Percentiles rank a stretch among this genome's conserved stretches.
Conservation (phyloP, 1,139 yeast genomes). For the Blastobotrys persicus region DNA sequence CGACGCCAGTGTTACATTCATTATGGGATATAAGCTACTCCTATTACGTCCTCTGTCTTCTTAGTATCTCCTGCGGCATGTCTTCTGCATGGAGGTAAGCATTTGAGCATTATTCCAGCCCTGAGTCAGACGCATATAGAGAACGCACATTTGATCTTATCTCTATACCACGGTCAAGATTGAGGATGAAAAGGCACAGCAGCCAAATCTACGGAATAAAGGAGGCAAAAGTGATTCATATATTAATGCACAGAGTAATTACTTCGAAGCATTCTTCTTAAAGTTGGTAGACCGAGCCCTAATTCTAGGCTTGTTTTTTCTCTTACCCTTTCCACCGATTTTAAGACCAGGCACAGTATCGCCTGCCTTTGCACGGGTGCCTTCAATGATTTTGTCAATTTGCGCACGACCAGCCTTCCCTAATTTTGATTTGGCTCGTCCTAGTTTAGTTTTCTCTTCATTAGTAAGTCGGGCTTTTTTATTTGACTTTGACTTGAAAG, state of each 20-base stretch:
- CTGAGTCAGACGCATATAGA: too few species aligned
- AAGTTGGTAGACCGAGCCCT: conserved; percentile 65
- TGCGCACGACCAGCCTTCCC: conserved; percentile 79
- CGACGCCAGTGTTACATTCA: too few species aligned
- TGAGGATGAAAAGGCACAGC: too few species aligned
- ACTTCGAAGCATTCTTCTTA: conserved; percentile 32
- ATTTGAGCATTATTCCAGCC: too few species aligned
- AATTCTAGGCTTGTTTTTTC: conserved; percentile 54
- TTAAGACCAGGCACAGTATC: conserved; percentile 41
- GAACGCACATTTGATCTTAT: too few species aligned
- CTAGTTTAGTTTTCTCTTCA: conserved; percentile 68
- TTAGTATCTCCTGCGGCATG: too few species aligned
- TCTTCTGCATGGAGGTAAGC: too few species aligned
- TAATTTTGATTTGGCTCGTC: conserved; percentile 70
- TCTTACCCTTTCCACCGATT: conserved; percentile 16
- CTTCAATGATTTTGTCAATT: conserved; percentile 65
- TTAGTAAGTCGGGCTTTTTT: conserved; percentile 29
- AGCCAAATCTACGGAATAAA: too few species aligned
- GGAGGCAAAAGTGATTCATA: background rate
- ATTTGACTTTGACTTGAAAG: conserved; percentile 28
- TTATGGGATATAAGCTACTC: too few species aligned
- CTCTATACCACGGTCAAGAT: too few species aligned
- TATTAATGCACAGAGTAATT: background rate
- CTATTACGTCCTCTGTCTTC: too few species aligned
- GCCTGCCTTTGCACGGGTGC: conserved; percentile 76